Base-by-base conservation (phyloP, 2,329 filamentous ascomycete genomes). In the Zymoseptoria pseudotritici region DNA sequence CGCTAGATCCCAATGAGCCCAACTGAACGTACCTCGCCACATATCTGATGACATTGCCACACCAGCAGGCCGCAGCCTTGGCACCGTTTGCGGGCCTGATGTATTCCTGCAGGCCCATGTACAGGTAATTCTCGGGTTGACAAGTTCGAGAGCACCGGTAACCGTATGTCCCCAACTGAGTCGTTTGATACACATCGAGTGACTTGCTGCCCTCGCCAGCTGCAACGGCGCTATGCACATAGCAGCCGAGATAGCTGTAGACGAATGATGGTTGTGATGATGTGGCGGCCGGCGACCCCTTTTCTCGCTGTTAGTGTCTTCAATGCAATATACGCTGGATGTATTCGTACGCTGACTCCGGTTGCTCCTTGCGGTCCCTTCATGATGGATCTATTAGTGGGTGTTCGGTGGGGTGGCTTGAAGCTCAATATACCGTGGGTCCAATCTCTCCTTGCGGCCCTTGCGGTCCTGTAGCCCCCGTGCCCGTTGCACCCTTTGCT, bases 241-340 rank as follows among this genome's bases (percentile, higher is more conserved):
- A 72, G 60, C 69, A 72, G 54, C 70, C 69, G 13, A 69, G 56
- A 46, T 71, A 72, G 42, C 61, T 64, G 58, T 58, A 17, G 58
- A 56, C 10, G 61, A 46, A 19, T 52, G 50, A 24, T 52, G 17
- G 19, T 5, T 52, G 17, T 52, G 11, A n/a, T 52, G 57, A 60
- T 4, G 53, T 55, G 6, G 63, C 52, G 7, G 56, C 63, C 6
- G 58, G 50, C 8, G 65, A 56, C 1, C 65, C 61, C 46, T 50
- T n/a, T 50, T 50, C 46, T n/a, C 20, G 46, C 46, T 10, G 46
- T 50, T 10, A 50, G 46, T n/a, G 46, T n/a, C 20, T 50, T 50
- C 6, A 29, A 29, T 29, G 9, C 26, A 29, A 8, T 9, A 29
- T 29, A 29, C 26, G 26, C 26, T 29, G 26, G 26, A 29, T 29